Conservation (phyloP, 768 basidiomycete species). For the Chalciporus chontae region DNA sequence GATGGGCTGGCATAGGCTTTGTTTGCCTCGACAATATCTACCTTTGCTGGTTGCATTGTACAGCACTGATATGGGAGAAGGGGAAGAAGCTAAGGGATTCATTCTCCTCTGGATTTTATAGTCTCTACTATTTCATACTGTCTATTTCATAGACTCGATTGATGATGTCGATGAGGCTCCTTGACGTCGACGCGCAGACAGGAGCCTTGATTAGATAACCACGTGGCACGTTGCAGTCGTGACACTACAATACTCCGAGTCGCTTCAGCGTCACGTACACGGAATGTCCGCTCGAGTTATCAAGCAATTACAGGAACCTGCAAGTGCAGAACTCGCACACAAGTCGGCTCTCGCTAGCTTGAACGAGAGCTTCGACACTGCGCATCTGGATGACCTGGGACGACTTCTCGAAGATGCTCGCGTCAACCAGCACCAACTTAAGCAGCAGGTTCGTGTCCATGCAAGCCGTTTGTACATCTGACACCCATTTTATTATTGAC, state of each 20-base stretch:
- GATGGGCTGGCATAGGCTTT: constrained; percentile 38
- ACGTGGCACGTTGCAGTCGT: constrained; percentile 11
- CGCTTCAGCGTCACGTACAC: no score
- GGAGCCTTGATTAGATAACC: constrained; percentile 24
- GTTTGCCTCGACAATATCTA: constrained; percentile 40
- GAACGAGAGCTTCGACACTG: constrained; percentile 47
- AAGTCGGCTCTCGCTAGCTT: constrained; percentile 34
- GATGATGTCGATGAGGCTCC: no score
- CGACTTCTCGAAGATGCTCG: constrained; percentile 41
- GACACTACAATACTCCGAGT: no score
- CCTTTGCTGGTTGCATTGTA: constrained; percentile 10
- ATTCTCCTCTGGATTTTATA: neutral
- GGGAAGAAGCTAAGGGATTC: neutral
- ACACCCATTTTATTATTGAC: constrained; percentile 36
- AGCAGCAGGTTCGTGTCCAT: constrained; percentile 41
- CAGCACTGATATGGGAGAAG: neutral
- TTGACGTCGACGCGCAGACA: no score
- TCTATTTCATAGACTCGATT: neutral
- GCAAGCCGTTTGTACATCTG: constrained; percentile 9
- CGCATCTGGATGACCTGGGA: constrained; percentile 50
- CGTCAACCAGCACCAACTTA: constrained; percentile 37
- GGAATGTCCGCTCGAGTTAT: constrained; percentile 44
- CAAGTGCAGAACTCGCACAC: constrained; percentile 41
- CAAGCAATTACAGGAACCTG: constrained; percentile 45
- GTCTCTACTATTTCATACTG: no score